A percentile compares a stretch with the other conserved stretches of the same genome.
These are phyloP conservation scores for Leccinum imitatum DNA, from an alignment of 768 basidiomycete genomes.

Conservation along the genomic window DNA sequence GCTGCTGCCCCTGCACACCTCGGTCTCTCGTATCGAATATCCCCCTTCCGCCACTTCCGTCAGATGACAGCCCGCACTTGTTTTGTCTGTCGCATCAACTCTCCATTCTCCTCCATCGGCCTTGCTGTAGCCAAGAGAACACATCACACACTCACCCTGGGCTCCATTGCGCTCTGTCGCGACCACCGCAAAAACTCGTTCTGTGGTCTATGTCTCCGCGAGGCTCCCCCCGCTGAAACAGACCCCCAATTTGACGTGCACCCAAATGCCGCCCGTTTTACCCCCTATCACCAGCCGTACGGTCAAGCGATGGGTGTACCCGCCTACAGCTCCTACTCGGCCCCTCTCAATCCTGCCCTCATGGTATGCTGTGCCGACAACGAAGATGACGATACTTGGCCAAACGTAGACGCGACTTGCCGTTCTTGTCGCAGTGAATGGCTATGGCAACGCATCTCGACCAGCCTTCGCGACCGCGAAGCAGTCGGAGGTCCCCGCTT, in stretches of 20 bases:
- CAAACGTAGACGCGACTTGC: constrained; percentile 65
- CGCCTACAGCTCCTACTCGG: constrained; percentile 26
- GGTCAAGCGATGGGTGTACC: constrained; percentile 24
- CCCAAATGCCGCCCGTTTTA: constrained; percentile 32
- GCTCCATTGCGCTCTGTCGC: constrained; percentile 52
- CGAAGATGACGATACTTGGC: constrained; percentile 71
- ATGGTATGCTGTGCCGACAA: constrained; percentile 61
- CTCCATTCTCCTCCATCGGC: constrained; percentile 49
- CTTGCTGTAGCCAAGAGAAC: constrained; percentile 51
- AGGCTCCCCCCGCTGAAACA: constrained; percentile 47
- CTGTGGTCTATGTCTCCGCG: constrained; percentile 70
- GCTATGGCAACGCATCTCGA: constrained; percentile 59
- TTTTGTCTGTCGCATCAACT: constrained; percentile 68
- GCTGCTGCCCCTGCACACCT: constrained; percentile 34
- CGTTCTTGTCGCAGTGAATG: constrained; percentile 63
- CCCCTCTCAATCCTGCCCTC: constrained; percentile 26
- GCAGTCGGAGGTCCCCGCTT: constrained; percentile 52
- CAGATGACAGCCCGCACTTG: constrained; percentile 56
- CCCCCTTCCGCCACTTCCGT: constrained; percentile 62
- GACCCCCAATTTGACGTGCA: constrained; percentile 37
- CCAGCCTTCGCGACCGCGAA: constrained; percentile 49
- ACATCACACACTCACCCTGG: constrained; percentile 42
- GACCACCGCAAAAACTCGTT: constrained; percentile 64
- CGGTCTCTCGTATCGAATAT: constrained; percentile 38
- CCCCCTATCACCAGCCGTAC: constrained; percentile 33